Evolutionary conservation across 768 basidiomycete genomes (phyloP).

Genomic region (Russula lepida): DNA sequence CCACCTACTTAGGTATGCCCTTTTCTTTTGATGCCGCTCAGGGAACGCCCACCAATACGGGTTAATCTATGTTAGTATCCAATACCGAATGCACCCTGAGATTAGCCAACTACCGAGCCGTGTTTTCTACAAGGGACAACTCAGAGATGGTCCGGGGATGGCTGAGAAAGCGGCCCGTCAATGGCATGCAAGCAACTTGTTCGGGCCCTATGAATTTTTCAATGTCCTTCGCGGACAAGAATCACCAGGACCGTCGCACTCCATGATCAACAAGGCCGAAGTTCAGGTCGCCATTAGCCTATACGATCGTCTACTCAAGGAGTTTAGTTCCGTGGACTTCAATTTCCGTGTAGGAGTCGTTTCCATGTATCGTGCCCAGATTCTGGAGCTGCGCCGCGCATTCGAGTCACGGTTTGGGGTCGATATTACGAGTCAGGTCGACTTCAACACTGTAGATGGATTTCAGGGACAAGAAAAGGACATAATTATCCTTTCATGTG

Average conservation of each 20-base stretch:
- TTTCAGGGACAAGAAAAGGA: slow-evolving; percentile 99
- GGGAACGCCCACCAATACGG: not conserved
- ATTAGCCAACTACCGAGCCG: slow-evolving; percentile 86
- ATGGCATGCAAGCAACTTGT: slow-evolving; percentile 75
- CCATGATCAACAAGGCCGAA: slow-evolving; percentile 70
- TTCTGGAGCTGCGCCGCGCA: slow-evolving; percentile 57
- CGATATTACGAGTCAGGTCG: slow-evolving; percentile 60
- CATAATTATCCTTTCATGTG: slow-evolving; percentile 94
- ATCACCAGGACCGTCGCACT: slow-evolving; percentile 49
- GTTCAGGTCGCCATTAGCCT: slow-evolving; percentile 67
- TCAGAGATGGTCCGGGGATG: slow-evolving; percentile 89
- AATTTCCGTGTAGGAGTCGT: slow-evolving; percentile 62
- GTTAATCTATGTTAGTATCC: slow-evolving; percentile 55
- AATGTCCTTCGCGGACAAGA: slow-evolving; percentile 69
- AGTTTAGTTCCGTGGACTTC: slow-evolving; percentile 48
- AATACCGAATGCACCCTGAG: slow-evolving; percentile 99
- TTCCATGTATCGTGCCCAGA: slow-evolving; percentile 92
- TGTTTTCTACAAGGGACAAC: slow-evolving; percentile 73
- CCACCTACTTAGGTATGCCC: slow-evolving; percentile 73
- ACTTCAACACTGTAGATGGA: slow-evolving; percentile 97
- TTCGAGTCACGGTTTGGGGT: slow-evolving; percentile 69
- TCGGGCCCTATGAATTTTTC: slow-evolving; percentile 86
- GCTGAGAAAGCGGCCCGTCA: slow-evolving; percentile 66
- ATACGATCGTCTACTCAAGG: slow-evolving; percentile 58
- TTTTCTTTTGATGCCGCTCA: not conserved